Conservation (phyloP, 306 rosid species). For the Prunus dulcis region DNA sequence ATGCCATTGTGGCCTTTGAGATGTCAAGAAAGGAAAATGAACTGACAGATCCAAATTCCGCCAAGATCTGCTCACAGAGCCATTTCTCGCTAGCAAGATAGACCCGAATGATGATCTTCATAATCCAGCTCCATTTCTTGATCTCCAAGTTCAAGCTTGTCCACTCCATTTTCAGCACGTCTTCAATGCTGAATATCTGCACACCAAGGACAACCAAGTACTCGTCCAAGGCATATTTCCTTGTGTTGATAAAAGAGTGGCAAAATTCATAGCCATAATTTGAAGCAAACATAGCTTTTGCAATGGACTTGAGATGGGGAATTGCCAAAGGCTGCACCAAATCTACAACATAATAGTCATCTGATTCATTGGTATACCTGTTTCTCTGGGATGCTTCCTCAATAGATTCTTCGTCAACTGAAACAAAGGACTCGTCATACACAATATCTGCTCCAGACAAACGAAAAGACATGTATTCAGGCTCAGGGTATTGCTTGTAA, state of each 20-base stretch:
- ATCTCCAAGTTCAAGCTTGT: slow-evolving; percentile 38
- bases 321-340: slow-evolving; percentile 43
- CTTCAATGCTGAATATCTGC: slow-evolving; percentile 49
- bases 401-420: slow-evolving; percentile 35
- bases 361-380: slow-evolving; percentile 13
- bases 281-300: slow-evolving; percentile 55
- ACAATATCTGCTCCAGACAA: slow-evolving; percentile 31
- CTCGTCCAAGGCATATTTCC: slow-evolving; percentile 55
- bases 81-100: slow-evolving; percentile 52
- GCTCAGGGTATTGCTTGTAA: slow-evolving; percentile 51
- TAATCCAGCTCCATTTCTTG: slow-evolving; percentile 48
- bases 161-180: slow-evolving; percentile 56
- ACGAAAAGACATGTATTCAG: slow-evolving; percentile 41
- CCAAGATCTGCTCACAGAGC: slow-evolving; percentile 50
- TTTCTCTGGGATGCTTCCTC: slow-evolving; percentile 18
- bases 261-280: slow-evolving; percentile 54
- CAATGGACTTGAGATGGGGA: slow-evolving; percentile 52
- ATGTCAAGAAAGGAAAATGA: slow-evolving; percentile 46
- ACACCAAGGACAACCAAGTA: slow-evolving; percentile 42
- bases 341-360: slow-evolving; percentile 26
- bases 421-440: slow-evolving; percentile 40
- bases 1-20: slow-evolving; percentile 34
- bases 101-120: slow-evolving; percentile 46
- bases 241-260: slow-evolving; percentile 36
- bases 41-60: slow-evolving; percentile 35